A percentile compares a stretch with the other conserved stretches of the same genome.
These are phyloP conservation scores for Microbotryum lychnidis-dioicae DNA, from an alignment of 1,284 basidiomycete genomes.

Conservation along the genomic window DNA sequence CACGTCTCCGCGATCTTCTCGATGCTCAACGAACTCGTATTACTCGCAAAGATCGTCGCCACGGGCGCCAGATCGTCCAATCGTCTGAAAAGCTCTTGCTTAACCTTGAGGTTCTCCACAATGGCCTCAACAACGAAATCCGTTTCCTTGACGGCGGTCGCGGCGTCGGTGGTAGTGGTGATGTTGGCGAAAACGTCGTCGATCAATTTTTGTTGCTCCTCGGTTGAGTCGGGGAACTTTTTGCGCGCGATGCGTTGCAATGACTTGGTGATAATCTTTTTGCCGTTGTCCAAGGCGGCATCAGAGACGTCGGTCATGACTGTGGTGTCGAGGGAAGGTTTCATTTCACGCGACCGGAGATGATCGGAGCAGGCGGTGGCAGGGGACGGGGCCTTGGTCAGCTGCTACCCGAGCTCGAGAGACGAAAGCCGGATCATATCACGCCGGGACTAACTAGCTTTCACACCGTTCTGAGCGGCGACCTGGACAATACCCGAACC, in stretches of 20 bases:
- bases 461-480: slow-evolving; percentile 45
- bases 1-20: slow-evolving; percentile 45
- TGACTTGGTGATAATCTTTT: slow-evolving; percentile 50
- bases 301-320: slow-evolving; percentile 44
- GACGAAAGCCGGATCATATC: too few species aligned
- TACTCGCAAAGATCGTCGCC: slow-evolving; percentile 49
- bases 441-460: slow-evolving; percentile 34
- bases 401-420: not conserved
- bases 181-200: slow-evolving; percentile 46
- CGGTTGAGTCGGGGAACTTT: slow-evolving; percentile 45
- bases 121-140: slow-evolving; percentile 54
- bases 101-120: slow-evolving; percentile 51
- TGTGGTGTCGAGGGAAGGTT: not conserved
- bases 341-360: not conserved
- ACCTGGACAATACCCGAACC: slow-evolving; percentile 49
- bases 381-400: not conserved
- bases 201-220: slow-evolving; percentile 40
- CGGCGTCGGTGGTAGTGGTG: slow-evolving; percentile 47
- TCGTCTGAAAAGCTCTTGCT: slow-evolving; percentile 49
- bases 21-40: slow-evolving; percentile 50
- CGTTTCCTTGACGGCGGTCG: slow-evolving; percentile 44
- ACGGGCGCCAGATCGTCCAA: slow-evolving; percentile 46
- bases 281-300: slow-evolving; percentile 45
- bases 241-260: slow-evolving; percentile 48
- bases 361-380: not conserved